Conservation (phyloP, 2,329 filamentous ascomycete species). For the Talaromyces sp. region DNA sequence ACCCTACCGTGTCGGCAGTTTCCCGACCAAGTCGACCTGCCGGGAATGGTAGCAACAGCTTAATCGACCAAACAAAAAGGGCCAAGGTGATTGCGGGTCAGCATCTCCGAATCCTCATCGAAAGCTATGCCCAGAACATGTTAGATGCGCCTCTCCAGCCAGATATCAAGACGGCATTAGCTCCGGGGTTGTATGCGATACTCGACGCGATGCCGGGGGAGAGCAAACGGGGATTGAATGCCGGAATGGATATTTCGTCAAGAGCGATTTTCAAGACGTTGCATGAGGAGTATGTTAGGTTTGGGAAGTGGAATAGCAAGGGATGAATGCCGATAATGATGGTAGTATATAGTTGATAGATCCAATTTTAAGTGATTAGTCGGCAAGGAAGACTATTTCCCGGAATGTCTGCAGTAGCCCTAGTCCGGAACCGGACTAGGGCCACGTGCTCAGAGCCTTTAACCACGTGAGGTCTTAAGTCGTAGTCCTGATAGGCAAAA, state of each 20-base stretch:
- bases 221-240: constrained; percentile 48
- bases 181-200: constrained; percentile 50
- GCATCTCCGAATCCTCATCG: constrained; percentile 54
- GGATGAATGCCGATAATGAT: not conserved
- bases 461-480: no score
- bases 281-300: constrained; percentile 49
- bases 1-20: constrained; percentile 55
- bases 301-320: constrained; percentile 44
- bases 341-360: no score
- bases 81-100: constrained; percentile 54
- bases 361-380: not conserved
- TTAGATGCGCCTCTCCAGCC: constrained; percentile 47
- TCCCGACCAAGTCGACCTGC: constrained; percentile 31
- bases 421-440: not conserved
- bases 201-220: constrained; percentile 50
- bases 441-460: not conserved
- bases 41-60: constrained; percentile 36
- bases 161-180: constrained; percentile 49
- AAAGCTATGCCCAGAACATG: constrained; percentile 52
- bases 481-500: not conserved
- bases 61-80: constrained; percentile 57
- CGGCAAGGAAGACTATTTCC: not conserved
- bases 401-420: not conserved
- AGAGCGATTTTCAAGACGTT: constrained; percentile 50
- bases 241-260: constrained; percentile 47